These are phyloP conservation scores for Colletotrichum agaves DNA, from an alignment of 2,329 filamentous ascomycete genomes.

Conservation along the genomic window DNA sequence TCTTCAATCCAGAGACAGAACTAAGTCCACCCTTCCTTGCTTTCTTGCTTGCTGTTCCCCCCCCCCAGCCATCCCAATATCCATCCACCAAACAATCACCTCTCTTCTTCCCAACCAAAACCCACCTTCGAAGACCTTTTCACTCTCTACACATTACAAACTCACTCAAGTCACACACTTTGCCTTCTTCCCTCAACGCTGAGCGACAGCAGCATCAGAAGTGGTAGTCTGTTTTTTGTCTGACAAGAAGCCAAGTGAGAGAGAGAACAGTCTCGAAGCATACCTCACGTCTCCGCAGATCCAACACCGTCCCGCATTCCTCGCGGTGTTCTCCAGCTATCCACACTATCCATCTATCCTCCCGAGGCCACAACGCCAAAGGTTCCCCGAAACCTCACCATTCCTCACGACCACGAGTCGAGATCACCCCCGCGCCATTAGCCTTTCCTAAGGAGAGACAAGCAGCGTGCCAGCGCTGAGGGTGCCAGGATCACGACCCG, in stretches of 20 bases:
- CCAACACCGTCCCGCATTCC: conserved; percentile 37
- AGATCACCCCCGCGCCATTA: background rate
- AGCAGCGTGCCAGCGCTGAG: conserved; percentile 37
- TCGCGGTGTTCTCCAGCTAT: conserved; percentile 35
- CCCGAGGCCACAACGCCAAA: background rate
- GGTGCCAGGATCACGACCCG: conserved; percentile 32
- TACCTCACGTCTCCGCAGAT: conserved; percentile 16
- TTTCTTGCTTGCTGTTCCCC: background rate
- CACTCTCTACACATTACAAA: conserved; percentile 19
- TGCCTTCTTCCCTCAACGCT: conserved; percentile 19
- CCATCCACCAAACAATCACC: conserved; percentile 26
- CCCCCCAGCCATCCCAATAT: conserved; percentile 37
- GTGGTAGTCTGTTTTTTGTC: conserved; percentile 34
- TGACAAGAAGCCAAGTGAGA: conserved; percentile 11
- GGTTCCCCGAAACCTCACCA: conserved; percentile 5
- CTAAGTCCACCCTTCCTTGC: conserved; percentile 34
- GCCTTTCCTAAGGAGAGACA: conserved; percentile 24
- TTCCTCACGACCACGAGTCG: conserved; percentile 1
- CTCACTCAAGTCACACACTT: conserved; percentile 14
- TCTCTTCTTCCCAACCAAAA: conserved; percentile 6
- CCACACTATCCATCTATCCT: background rate
- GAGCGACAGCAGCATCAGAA: conserved; percentile 18
- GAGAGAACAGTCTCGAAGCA: conserved; percentile 12
- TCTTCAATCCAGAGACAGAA: conserved; percentile 39
- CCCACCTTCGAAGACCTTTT: conserved; percentile 24